Evolutionary conservation across 176 grass and related monocot species (phyloP), one percentile per base, ranked within the genome.

Genomic region (Carex myosuroides): DNA sequence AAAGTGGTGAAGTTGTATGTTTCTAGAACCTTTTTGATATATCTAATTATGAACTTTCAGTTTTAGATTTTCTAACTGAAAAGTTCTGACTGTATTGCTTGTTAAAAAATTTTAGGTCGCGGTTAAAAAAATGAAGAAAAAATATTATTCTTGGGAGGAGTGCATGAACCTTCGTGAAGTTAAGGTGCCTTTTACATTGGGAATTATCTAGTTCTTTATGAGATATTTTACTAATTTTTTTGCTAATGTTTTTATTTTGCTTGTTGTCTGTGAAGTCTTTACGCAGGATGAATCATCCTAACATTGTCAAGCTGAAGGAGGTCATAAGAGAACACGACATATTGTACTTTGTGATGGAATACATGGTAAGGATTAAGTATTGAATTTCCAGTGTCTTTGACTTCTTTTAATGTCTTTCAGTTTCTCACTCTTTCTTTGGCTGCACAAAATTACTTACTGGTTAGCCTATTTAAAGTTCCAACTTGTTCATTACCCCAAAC

Each of bases 51-150:
- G 62, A 30, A 41, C 6, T 65, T 18, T 71, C 63, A 53, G 33
- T 60, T 82, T 86, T 79, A 48, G 17, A 44, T 46, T 20, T 78
- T 14, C 13, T 18, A 32, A 18, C 10, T 6, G 35, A 18, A 55
- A 56, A 2, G 18, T 64, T 80, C 24, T 41, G 21, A 87, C 48
- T 1, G 13, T 57, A 62, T 71, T 88, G 33, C 53, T 21, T 72
- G 20, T 65, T 64, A 35, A 81, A 80, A 9, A 67, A 88, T 62
- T 87, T 64, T 88, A 99, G 96, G 96, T 99, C 62, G 96, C 96
- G 0, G 83, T 99, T 81, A 99, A 99, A 89, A 99, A 99, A 89
- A 99, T 99, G 96, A 99, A 99, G 88, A 94, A 86, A 83, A 99
- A 99, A 80, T 99, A 92, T 80, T 95, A 95, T 89, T 95, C 96